Base-by-base conservation (phyloP, 108 stramenopile genomes). In the Conticribra weissflogii region DNA sequence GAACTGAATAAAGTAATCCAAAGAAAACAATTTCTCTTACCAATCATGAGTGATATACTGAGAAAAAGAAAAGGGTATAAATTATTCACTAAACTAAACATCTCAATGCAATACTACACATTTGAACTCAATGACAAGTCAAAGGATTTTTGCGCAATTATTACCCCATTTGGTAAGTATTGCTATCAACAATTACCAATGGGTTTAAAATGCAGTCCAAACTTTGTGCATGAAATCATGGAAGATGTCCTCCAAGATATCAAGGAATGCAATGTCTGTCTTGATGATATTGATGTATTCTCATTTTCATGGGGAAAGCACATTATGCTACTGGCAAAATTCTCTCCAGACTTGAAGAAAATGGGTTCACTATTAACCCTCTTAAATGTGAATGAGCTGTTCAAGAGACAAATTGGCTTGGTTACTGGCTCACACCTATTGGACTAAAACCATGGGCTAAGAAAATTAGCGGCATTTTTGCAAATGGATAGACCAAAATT, bases 91-190 rank as follows among this genome's bases (percentile, higher is more conserved):
- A 76, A 78, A 29, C 44, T 79, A 5, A 12, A 41, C 12, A 41
- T 41, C 36, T 9, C 8, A 5, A 41, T 41, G 36, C 36, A 41
- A 41, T 41, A 41, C 36, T 41, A 41, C 36, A 41, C 36, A 12
- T 41, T 41, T 41, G 36, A 41, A 12, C 12, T 41, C 8, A 64
- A 76, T 41, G 54, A 81, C 17, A 55, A 60, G 29, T 50, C 54
- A 3, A 8, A 48, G 54, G 44, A 63, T 1, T 29, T 72, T 1
- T 66, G 71, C 18, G 50, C 59, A 22, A 78, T 84, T 18, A 54
- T 36, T 45, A 83, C 79, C 1, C 86, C 84, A 24, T 83, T 77
- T 61, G 86, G 83, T 23, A 68, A 59, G 28, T 79, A 59, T 44
- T 25, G 52, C 19, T 84, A 84, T 47, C 41, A 61, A 3, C 19